Base-by-base conservation (phyloP, 2,329 filamentous ascomycete species). In the Alternaria angustiovoidea region DNA sequence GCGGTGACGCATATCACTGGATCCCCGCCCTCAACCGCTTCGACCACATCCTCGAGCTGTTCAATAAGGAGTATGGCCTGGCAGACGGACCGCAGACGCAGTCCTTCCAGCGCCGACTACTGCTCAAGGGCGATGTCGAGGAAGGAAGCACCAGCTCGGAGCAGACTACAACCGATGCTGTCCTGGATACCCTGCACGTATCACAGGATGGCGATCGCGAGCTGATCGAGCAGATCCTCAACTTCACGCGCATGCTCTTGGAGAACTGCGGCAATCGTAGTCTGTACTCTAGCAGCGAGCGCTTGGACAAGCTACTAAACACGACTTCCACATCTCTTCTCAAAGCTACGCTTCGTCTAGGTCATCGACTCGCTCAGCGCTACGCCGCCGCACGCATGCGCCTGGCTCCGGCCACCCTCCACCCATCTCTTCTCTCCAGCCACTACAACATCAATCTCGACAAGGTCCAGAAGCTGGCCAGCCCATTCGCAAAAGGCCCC, bases 1-100 rank as follows among this genome's bases (percentile, higher is more conserved):
- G 94, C 77, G 96, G 95, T 62, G 95, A 99, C 78, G 84, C 98
- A 30, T 98, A 98, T 77, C 94, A 99, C 83, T 99, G 96, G 96
- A 97, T 99, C 68, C 90, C 92, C 28, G 86, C 97, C 24, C 82
- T 99, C 61, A 96, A 99, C 79, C 90, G 93, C 59, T 98, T 99
- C 79, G 95, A 99, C 79, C 88, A 87, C 73, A 89, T 98, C 65
- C 83, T 99, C 41, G 92, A 96, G 70, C 84, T 88, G 39, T 93
- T 96, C 77, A 93, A 89, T 78, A 85, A 87, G 57, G 89, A 88
- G 66, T 99, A 99, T 81, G 88, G 88, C 63, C 84, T 99, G 57
- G 87, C 88, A 62, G 86, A 90, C 59, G 93, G 92, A 0, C 93
- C 93, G 2, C 96, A 99, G 79, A 87, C 84, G 47, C 86, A 88